Percentiles rank a stretch among this genome's conserved stretches.
Conservation (phyloP, 805 yeast species). For the Kurtzmaniella cleridarum region DNA sequence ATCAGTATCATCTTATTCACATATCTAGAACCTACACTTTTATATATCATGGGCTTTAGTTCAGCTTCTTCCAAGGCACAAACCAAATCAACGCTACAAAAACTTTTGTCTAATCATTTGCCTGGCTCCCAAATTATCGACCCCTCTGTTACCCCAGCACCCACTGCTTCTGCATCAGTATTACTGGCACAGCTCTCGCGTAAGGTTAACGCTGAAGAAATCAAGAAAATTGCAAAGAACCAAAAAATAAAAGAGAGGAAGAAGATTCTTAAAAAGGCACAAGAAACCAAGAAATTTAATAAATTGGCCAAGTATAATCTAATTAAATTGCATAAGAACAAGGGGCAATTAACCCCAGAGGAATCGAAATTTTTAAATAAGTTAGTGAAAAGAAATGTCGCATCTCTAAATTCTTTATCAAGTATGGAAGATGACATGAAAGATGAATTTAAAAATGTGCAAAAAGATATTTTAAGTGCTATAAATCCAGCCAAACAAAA, state of each 20-base stretch:
- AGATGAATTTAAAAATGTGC: constrained; percentile 25
- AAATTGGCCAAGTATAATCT: constrained; percentile 34
- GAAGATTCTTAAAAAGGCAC: constrained; percentile 22
- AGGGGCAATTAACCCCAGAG: constrained; percentile 19
- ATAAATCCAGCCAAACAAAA: constrained; percentile 19
- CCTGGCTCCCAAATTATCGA: constrained; percentile 4
- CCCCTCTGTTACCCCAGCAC: background rate
- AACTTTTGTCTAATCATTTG: constrained; percentile 22
- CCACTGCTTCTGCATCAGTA: constrained; percentile 12
- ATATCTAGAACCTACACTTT: constrained; percentile 3
- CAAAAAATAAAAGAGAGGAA: constrained; percentile 17
- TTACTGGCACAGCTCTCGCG: constrained; percentile 12
- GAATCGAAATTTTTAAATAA: constrained; percentile 35
- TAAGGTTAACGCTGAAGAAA: constrained; percentile 10
- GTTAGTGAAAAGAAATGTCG: constrained; percentile 32
- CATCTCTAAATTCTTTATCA: constrained; percentile 20
- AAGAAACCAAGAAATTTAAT: constrained; percentile 25
- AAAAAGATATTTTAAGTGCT: constrained; percentile 20
- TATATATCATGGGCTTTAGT: constrained; percentile 16
- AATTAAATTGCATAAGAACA: constrained; percentile 27
- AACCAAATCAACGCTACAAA: constrained; percentile 38
- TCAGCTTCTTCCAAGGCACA: constrained; percentile 27
- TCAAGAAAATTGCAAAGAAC: constrained; percentile 14
- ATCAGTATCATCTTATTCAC: constrained; percentile 4
- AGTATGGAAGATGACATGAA: constrained; percentile 27